Percentiles rank a stretch among this genome's conserved stretches.
These are phyloP conservation scores for Rhodotorula sp. DNA, from an alignment of 1,284 basidiomycete genomes.

Conservation along the genomic window DNA sequence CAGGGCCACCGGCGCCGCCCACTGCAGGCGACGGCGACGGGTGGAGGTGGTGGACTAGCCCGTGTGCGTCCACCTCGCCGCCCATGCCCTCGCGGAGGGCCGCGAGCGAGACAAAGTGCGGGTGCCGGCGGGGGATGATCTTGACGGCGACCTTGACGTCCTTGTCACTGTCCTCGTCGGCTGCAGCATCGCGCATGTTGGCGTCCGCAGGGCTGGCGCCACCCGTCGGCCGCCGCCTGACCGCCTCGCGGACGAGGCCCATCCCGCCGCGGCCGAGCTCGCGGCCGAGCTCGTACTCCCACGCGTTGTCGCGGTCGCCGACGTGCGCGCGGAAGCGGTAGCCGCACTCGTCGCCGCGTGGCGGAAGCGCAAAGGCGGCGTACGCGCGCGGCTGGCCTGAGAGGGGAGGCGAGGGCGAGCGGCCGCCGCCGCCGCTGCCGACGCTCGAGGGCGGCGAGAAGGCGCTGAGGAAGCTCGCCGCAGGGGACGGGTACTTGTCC, in stretches of 20 bases:
- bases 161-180: constrained; percentile 49
- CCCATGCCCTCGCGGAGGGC: not conserved
- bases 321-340: constrained; percentile 27
- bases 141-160: constrained; percentile 45
- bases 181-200: not conserved
- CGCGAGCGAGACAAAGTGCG: not conserved
- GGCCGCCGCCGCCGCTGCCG: constrained; percentile 1
- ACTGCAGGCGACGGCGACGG: constrained; percentile 8
- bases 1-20: no score
- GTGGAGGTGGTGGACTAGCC: not conserved
- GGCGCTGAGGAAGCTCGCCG: constrained; percentile 72
- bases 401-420: constrained; percentile 1
- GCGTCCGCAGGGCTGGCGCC: not conserved
- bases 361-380: constrained; percentile 23
- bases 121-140: constrained; percentile 21
- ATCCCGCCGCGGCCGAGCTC: constrained; percentile 82
- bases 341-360: constrained; percentile 42
- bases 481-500: constrained; percentile 59
- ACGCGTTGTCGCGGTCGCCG: constrained; percentile 13
- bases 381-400: not conserved
- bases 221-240: constrained; percentile 50
- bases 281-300: constrained; percentile 70
- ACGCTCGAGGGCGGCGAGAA: constrained; percentile 57
- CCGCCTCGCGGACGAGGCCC: constrained; percentile 76
- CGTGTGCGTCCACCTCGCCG: not conserved